Evolutionary conservation across 228 moss, liverwort and hornwort genomes (phyloP), one percentile per base, ranked within the genome.

Genomic region (Sphagnum fallax): DNA sequence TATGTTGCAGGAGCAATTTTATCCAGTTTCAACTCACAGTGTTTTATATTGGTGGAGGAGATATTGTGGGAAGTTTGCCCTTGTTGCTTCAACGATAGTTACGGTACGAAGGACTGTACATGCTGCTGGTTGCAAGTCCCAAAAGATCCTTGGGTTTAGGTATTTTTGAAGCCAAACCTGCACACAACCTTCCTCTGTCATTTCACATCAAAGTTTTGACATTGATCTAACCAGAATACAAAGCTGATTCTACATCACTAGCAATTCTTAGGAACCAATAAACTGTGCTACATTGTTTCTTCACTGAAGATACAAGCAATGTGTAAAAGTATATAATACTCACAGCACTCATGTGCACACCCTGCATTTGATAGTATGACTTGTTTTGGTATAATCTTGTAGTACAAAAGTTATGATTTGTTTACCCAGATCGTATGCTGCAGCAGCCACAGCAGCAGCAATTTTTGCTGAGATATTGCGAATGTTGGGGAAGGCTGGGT

Each of bases 401-500:
- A 55, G 9, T 4, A 1, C 55, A 55, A 55, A 55, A 12, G 55
- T 55, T 8, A 55, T 12, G 51, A 10, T 64, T 52, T 32, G 48
- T 75, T 66, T 69, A 95, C 95, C 95, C 61, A 84, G 78, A 68
- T 92, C 95, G 47, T 92, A 95, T 4, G 92, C 85, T 50, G 83
- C 87, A 0, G 83, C 69, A 5, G 95, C 95, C 32, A 95, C 95
- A 73, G 89, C 87, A 52, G 86, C 77, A 0, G 92, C 92, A 52
- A 92, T 91, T 49, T 67, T 70, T 7, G 95, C 92, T 8, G 91
- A 84, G 60, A 95, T 86, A 49, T 90, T 79, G 18, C 92, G 92
- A 53, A 88, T 73, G 71, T 79, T 67, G 72, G 87, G 81, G 50
- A 95, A 82, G 9, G 89, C 84, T 15, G 95, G 95, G 58, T 91